A percentile compares a stretch with the other conserved stretches of the same genome.
Conservation (phyloP, 2,329 filamentous ascomycete species). For the Phialophora verrucosa region DNA sequence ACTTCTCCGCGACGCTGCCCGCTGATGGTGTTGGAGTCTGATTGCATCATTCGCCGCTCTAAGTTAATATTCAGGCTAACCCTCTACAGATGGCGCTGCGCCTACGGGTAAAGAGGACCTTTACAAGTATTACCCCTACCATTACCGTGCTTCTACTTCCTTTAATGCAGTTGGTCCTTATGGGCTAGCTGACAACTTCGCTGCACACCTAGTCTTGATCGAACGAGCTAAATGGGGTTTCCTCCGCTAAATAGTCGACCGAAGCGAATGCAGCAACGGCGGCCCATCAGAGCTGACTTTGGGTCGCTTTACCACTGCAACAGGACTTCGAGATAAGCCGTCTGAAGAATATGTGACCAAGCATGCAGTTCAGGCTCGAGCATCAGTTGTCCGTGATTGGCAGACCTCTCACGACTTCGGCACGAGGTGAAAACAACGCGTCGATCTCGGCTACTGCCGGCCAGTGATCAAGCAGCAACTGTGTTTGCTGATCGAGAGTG, state of each 20-base stretch:
- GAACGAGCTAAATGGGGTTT: too few species aligned
- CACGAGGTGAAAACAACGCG: neutral
- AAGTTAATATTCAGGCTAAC: neutral
- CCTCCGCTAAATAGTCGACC: neutral
- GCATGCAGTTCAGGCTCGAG: neutral
- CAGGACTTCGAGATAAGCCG: neutral
- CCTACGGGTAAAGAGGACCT: too few species aligned
- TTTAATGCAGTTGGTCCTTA: neutral
- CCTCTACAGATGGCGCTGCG: neutral
- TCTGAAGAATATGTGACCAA: neutral
- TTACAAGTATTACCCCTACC: too few species aligned
- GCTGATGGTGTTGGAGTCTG: neutral
- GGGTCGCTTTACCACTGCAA: neutral
- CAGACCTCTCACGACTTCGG: neutral
- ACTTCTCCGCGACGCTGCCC: neutral
- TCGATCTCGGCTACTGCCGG: neutral
- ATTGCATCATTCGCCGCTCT: neutral
- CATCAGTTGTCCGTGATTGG: neutral
- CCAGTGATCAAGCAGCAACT: neutral
- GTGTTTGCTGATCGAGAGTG: constrained; percentile 3
- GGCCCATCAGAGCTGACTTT: neutral
- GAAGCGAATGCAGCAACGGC: neutral
- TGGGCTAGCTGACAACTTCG: too few species aligned
- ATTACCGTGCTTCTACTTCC: neutral
- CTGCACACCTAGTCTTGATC: too few species aligned